A percentile compares a stretch with the other conserved stretches of the same genome.
Evolutionary conservation across 2,329 filamentous ascomycete genomes (phyloP).

Genomic region (Nothopassalora personata): DNA sequence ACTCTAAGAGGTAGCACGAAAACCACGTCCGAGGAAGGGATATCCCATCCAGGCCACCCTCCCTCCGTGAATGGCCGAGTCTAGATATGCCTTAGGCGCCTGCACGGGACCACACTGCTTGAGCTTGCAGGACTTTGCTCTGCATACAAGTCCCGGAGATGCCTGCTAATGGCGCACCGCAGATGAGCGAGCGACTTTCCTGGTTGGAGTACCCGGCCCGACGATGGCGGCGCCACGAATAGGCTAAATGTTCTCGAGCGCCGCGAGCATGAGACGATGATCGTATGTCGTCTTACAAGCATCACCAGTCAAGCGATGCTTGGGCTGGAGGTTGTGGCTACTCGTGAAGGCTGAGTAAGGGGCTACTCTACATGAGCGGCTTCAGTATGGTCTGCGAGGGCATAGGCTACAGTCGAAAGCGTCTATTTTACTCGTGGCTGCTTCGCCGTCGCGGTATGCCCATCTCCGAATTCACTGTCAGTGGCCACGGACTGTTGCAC

Average conservation of each 20-base stretch:
- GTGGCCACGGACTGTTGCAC: no score
- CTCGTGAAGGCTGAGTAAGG: no score
- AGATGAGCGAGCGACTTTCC: background rate
- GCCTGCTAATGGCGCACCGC: background rate
- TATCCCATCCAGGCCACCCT: background rate
- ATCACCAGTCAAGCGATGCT: no score
- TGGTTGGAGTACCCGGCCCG: background rate
- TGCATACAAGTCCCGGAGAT: background rate
- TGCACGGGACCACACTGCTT: background rate
- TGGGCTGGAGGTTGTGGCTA: no score
- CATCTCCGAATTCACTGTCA: no score
- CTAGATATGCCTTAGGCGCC: background rate
- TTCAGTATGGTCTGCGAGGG: no score
- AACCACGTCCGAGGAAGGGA: no score
- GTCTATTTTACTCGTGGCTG: no score
- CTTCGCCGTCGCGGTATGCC: no score
- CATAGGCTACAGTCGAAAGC: no score
- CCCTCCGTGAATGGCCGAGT: background rate
- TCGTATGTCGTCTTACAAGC: background rate
- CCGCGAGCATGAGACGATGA: background rate
- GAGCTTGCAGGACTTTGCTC: background rate
- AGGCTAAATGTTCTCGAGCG: background rate
- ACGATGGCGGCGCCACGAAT: background rate
- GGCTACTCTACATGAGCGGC: no score
- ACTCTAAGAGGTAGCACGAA: no score